phyloP scores from a whole-genome alignment of 441 rosid species.

The Erodium chrysanthum region DNA sequence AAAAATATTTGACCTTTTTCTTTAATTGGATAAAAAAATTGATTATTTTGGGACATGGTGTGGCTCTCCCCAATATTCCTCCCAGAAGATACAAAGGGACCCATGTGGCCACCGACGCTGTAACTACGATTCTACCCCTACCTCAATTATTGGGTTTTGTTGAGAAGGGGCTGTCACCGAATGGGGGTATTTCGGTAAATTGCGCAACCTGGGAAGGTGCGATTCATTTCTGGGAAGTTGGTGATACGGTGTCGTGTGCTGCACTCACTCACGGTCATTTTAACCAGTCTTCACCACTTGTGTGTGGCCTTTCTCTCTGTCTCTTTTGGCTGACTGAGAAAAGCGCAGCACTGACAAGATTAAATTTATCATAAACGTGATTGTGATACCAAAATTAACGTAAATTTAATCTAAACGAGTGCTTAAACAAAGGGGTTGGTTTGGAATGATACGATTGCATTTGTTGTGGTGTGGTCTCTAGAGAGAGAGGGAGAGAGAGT shows the following conservation, averaged over 20 bases:
- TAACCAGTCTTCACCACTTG: too few species aligned
- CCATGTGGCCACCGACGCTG: background rate
- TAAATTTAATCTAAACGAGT: background rate
- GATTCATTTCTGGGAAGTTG: slow-evolving; percentile 2
- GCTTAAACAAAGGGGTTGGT: background rate
- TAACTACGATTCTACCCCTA: slow-evolving; percentile 16
- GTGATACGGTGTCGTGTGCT: slow-evolving; percentile 1
- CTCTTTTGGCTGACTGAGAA: background rate
- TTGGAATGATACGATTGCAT: background rate
- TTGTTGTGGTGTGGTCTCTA: background rate
- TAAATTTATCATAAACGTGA: background rate
- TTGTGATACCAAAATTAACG: background rate
- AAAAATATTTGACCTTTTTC: background rate
- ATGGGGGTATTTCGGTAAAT: background rate
- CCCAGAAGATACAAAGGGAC: background rate
- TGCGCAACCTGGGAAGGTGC: background rate
- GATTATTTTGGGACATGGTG: background rate
- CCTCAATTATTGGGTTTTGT: background rate
- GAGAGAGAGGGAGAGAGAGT: background rate
- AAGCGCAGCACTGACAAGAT: background rate
- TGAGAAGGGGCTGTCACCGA: background rate
- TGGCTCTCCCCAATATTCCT: background rate
- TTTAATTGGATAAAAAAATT: background rate
- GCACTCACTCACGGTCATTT: background rate
- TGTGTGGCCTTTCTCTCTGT: background rate